Percentiles rank a stretch among this genome's conserved stretches.
phyloP scores from a whole-genome alignment of 805 yeast genomes.

The Monosporozyma yasuniensis region DNA sequence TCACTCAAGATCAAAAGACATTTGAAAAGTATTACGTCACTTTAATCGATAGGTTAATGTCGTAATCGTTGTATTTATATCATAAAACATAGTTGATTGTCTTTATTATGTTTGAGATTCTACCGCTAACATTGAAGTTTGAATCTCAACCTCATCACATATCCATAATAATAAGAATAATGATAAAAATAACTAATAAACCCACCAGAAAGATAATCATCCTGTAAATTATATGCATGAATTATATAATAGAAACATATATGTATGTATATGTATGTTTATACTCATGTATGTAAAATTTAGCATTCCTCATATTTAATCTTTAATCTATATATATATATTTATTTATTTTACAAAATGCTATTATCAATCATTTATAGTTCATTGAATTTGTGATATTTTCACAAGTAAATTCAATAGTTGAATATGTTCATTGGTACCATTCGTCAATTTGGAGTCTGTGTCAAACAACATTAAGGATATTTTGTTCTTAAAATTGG shows the following conservation, averaged over 20 bases:
- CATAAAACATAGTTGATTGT: not conserved
- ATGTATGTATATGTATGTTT: not conserved
- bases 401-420: slow-evolving; percentile 54
- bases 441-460: slow-evolving; percentile 68
- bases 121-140: not conserved
- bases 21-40: slow-evolving; percentile 61
- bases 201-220: not conserved
- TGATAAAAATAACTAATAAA: not conserved
- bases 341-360: not conserved
- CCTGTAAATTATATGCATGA: not conserved
- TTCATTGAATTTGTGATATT: slow-evolving; percentile 32
- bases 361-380: not conserved
- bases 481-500: slow-evolving; percentile 53
- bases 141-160: not conserved
- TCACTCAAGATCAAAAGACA: slow-evolving; percentile 46
- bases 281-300: not conserved
- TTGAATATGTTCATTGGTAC: slow-evolving; percentile 84
- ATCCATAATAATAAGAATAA: not conserved
- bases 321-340: not conserved
- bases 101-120: not conserved
- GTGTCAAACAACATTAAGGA: slow-evolving; percentile 61
- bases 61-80: slow-evolving; percentile 3
- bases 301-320: slow-evolving; percentile 1
- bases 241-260: not conserved
- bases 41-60: slow-evolving; percentile 29